Evolutionary conservation across 2,329 filamentous ascomycete species (phyloP).

Genomic region (Fusarium floridanum): DNA sequence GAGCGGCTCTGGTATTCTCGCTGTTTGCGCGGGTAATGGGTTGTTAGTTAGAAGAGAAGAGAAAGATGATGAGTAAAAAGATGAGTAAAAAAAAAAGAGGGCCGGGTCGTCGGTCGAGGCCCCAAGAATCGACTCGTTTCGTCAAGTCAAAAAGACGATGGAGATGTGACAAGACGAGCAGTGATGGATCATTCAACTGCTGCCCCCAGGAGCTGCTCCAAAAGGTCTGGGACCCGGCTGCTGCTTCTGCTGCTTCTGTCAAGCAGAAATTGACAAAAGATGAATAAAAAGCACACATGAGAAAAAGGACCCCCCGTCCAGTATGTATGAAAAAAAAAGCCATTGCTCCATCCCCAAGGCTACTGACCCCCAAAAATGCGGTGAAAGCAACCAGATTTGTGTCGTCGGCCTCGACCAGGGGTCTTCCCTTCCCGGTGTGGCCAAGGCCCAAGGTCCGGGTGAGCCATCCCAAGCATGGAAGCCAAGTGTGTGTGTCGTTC

Average conservation of each 20-base stretch:
- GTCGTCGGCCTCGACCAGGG: conserved; percentile 37
- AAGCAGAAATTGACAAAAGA: conserved; percentile 8
- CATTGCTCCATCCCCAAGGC: conserved; percentile 27
- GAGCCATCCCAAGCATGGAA: not conserved
- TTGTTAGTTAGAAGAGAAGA: not conserved
- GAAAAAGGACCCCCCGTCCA: conserved; percentile 10
- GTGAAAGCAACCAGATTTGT: conserved; percentile 43
- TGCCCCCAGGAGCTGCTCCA: conserved; percentile 4
- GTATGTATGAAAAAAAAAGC: conserved; percentile 22
- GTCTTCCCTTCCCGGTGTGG: conserved; percentile 44
- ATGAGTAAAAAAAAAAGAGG: conserved; percentile 21
- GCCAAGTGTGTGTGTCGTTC: not conserved
- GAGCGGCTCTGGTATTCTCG: conserved; percentile 22
- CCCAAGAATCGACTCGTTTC: conserved; percentile 2
- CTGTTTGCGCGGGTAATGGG: conserved; percentile 5
- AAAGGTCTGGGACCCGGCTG: not conserved
- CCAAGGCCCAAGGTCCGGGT: conserved; percentile 13
- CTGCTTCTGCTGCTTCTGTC: conserved; percentile 3
- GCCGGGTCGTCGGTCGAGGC: conserved; percentile 22
- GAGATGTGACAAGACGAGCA: conserved; percentile 13
- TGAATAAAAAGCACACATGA: conserved; percentile 22
- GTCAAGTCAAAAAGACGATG: not conserved
- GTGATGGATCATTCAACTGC: conserved; percentile 8
- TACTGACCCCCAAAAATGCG: conserved; percentile 45
- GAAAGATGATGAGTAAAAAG: not conserved